A percentile compares a stretch with the other conserved stretches of the same genome.
These are phyloP conservation scores for Rhynchospora breviuscula DNA, from an alignment of 176 grass and related monocot genomes.

Conservation along the genomic window DNA sequence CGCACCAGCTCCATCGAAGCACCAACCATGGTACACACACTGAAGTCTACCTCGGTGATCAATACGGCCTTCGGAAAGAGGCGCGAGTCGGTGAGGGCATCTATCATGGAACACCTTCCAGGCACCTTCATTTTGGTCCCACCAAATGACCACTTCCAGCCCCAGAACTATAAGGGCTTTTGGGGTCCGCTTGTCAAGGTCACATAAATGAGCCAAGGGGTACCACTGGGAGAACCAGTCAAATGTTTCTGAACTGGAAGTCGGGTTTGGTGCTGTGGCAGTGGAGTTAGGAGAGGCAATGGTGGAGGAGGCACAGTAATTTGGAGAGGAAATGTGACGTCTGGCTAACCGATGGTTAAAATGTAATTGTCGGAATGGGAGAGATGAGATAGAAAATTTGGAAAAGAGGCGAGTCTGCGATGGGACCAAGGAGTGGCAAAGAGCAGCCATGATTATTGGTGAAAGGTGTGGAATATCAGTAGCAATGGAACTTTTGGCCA, in stretches of 20 bases:
- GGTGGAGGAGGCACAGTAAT: background rate
- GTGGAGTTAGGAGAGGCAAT: constrained; percentile 16
- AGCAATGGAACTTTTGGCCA: too few species aligned
- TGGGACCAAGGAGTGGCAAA: background rate
- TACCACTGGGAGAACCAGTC: constrained; percentile 89
- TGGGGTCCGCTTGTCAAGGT: constrained; percentile 67
- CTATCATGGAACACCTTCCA: constrained; percentile 79
- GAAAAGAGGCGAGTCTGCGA: background rate
- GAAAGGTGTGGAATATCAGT: too few species aligned
- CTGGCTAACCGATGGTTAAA: background rate
- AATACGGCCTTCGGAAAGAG: constrained; percentile 76
- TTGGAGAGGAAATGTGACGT: background rate
- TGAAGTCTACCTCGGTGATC: constrained; percentile 67
- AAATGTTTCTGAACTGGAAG: constrained; percentile 30
- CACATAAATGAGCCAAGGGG: constrained; percentile 57
- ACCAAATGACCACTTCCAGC: constrained; percentile 71
- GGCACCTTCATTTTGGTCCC: constrained; percentile 38
- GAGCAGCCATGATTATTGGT: background rate
- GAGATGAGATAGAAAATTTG: background rate
- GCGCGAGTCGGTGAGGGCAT: constrained; percentile 73
- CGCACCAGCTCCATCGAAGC: constrained; percentile 64
- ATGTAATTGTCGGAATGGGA: background rate
- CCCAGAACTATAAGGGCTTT: constrained; percentile 72
- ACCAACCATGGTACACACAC: constrained; percentile 92
- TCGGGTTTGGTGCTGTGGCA: background rate